These are phyloP conservation scores for Nakaseomyces sp. DNA, from an alignment of 1,139 yeast species.

Conservation along the genomic window DNA sequence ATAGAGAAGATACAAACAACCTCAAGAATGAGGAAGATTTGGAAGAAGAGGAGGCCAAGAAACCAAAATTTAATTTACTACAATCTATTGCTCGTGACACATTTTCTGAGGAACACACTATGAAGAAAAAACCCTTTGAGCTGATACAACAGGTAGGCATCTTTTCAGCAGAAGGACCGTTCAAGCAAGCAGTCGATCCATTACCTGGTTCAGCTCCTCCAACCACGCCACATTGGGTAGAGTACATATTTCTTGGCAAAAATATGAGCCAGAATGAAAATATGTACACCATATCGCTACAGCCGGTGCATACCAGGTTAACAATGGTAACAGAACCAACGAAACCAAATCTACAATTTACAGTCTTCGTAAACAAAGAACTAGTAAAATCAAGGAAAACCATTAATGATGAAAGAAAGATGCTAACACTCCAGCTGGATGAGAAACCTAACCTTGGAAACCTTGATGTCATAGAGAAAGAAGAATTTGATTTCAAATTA, in stretches of 20 bases:
- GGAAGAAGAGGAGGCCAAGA: constrained; percentile 18
- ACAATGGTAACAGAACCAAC: constrained; percentile 14
- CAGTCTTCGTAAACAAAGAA: constrained; percentile 23
- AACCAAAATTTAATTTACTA: constrained; percentile 25
- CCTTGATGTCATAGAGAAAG: constrained; percentile 8
- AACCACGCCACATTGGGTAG: constrained; percentile 26
- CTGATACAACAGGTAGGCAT: constrained; percentile 22
- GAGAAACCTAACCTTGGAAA: constrained; percentile 7
- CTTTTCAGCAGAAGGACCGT: constrained; percentile 22
- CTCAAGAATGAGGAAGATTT: constrained; percentile 7
- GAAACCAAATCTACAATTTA: constrained; percentile 12
- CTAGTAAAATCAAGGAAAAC: constrained; percentile 12
- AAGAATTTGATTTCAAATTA: constrained; percentile 24
- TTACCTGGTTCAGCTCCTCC: constrained; percentile 26
- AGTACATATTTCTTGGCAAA: constrained; percentile 23
- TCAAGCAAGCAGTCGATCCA: constrained; percentile 27
- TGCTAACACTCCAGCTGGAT: constrained; percentile 2
- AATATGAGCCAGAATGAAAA: constrained; percentile 24
- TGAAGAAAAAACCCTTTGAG: constrained; percentile 18
- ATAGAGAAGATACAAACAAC: background rate
- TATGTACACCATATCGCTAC: constrained; percentile 24
- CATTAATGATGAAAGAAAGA: constrained; percentile 1
- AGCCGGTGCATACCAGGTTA: constrained; percentile 25
- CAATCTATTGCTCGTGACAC: constrained; percentile 20
- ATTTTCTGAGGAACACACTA: constrained; percentile 17